A percentile compares a stretch with the other conserved stretches of the same genome.
These are phyloP conservation scores for Globisporangium radiosum DNA, from an alignment of 352 stramenopile species.

Conservation along the genomic window DNA sequence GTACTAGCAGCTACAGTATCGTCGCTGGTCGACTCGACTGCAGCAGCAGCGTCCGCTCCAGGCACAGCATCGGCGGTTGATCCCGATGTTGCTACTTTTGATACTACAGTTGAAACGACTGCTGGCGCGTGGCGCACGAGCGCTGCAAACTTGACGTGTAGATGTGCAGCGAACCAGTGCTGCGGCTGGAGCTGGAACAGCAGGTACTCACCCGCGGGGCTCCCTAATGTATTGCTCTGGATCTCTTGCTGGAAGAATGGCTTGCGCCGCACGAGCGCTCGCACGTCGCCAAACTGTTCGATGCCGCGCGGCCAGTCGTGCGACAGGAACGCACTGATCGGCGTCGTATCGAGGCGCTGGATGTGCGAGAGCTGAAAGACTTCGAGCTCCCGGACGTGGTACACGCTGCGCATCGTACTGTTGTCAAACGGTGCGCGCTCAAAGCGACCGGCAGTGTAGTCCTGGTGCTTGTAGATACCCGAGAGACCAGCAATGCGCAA, in stretches of 20 bases:
- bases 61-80: too few species aligned
- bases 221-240: constrained; percentile 90
- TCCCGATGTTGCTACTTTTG: too few species aligned
- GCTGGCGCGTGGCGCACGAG: constrained; percentile 76
- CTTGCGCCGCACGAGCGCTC: constrained; percentile 89
- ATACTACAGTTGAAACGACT: background rate
- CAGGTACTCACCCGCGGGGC: constrained; percentile 88
- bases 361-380: constrained; percentile 89
- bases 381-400: constrained; percentile 90
- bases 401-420: constrained; percentile 74
- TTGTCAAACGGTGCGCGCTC: constrained; percentile 31
- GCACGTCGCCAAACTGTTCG: constrained; percentile 90
- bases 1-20: background rate
- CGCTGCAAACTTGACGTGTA: constrained; percentile 98
- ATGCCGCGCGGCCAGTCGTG: constrained; percentile 98
- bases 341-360: constrained; percentile 30
- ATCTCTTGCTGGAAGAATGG: constrained; percentile 95
- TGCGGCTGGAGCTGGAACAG: constrained; percentile 89
- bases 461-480: constrained; percentile 88
- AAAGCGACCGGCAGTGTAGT: constrained; percentile 73
- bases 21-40: background rate
- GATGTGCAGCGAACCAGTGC: constrained; percentile 97
- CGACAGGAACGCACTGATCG: constrained; percentile 81
- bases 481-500: constrained; percentile 90
- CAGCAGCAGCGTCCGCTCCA: too few species aligned